A percentile compares a stretch with the other conserved stretches of the same genome.
Conservation (phyloP, 768 basidiomycete genomes). For the Boletellus ananiceps region DNA sequence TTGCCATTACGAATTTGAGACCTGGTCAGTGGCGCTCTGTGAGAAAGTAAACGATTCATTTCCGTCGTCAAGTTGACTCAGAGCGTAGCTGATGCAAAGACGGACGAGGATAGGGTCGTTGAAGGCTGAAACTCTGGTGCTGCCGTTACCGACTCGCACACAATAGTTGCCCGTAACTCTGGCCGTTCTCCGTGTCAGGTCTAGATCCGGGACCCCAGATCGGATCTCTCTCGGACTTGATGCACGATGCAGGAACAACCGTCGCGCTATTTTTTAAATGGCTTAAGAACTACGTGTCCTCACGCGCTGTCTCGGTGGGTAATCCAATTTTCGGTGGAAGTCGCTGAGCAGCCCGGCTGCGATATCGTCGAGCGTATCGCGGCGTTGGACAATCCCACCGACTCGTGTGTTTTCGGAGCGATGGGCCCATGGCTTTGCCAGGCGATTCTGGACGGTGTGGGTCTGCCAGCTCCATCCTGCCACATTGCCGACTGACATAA, state of each 20-base stretch:
- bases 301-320: too few species aligned
- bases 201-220: neutral
- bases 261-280: neutral
- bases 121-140: slow-evolving; percentile 9
- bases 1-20: neutral
- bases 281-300: neutral
- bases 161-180: neutral
- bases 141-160: slow-evolving; percentile 8
- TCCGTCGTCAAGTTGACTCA: neutral
- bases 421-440: neutral
- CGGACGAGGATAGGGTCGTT: too few species aligned
- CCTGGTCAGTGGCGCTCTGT: neutral
- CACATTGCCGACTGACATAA: slow-evolving; percentile 1
- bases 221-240: neutral
- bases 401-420: neutral
- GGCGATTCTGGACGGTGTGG: neutral
- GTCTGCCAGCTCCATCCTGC: slow-evolving; percentile 10
- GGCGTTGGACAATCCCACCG: too few species aligned
- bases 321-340: too few species aligned
- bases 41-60: slow-evolving; percentile 3
- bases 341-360: too few species aligned
- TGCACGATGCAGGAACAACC: neutral
- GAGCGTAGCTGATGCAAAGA: too few species aligned
- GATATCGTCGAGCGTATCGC: too few species aligned
- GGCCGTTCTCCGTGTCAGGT: neutral